phyloP scores from a whole-genome alignment of 257 asterid species.

The Jaltomata sinuosa region DNA sequence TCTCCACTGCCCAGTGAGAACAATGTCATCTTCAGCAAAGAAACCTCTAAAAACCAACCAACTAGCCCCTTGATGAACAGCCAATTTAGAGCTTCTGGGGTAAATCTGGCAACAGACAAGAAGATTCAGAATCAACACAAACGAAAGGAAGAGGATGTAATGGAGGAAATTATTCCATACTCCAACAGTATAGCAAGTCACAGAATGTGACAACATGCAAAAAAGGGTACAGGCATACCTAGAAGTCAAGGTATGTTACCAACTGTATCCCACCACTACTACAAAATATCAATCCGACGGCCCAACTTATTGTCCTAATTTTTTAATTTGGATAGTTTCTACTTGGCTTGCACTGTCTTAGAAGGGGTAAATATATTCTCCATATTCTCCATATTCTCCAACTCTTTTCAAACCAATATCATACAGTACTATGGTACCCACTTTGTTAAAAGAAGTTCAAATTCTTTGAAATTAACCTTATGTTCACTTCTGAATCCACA shows the following conservation, averaged over 20 bases:
- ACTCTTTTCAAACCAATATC: background rate
- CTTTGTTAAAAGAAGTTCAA: background rate
- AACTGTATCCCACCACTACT: background rate
- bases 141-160: background rate
- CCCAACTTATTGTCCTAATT: background rate
- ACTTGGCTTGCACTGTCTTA: background rate
- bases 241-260: background rate
- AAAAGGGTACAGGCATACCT: background rate
- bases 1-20: conserved; percentile 23
- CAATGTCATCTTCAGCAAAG: conserved; percentile 24
- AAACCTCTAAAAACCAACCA: conserved; percentile 32
- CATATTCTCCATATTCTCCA: background rate
- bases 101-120: conserved; percentile 15
- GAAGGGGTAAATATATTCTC: background rate
- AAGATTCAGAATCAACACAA: background rate
- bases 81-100: conserved; percentile 39
- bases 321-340: background rate
- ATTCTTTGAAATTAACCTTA: background rate
- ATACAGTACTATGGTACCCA: background rate
- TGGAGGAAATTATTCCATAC: background rate
- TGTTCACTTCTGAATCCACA: background rate
- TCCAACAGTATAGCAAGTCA: background rate
- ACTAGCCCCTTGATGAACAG: conserved; percentile 28
- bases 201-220: background rate
- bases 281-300: background rate